Percentiles rank a stretch among this genome's conserved stretches.
These are phyloP conservation scores for Chrysanthemum makinoi DNA, from an alignment of 129 eudicot genomes.

Conservation along the genomic window DNA sequence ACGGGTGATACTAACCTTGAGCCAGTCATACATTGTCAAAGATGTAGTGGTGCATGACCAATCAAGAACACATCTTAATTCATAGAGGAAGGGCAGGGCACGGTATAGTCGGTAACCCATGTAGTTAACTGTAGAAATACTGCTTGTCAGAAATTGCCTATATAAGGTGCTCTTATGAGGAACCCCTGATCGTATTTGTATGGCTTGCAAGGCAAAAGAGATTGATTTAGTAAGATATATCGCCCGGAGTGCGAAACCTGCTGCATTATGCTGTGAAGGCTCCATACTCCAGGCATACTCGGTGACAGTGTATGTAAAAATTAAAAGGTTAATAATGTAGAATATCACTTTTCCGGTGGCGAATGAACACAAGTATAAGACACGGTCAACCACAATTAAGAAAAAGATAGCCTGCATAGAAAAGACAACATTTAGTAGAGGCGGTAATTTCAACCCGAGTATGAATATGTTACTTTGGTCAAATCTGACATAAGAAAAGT, in stretches of 20 bases:
- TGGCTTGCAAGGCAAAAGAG: slow-evolving; percentile 88
- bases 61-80: slow-evolving; percentile 94
- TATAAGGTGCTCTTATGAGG: slow-evolving; percentile 92
- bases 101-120: slow-evolving; percentile 91
- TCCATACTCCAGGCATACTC: slow-evolving; percentile 93
- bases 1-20: slow-evolving; percentile 59
- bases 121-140: slow-evolving; percentile 72
- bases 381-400: slow-evolving; percentile 93
- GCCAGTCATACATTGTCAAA: slow-evolving; percentile 99
- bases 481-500: no score
- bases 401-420: slow-evolving; percentile 90
- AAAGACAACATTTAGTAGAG: no score
- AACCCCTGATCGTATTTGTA: slow-evolving; percentile 86
- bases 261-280: slow-evolving; percentile 59
- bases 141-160: slow-evolving; percentile 94
- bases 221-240: slow-evolving; percentile 83
- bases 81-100: slow-evolving; percentile 97
- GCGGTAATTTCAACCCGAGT: no score
- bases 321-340: slow-evolving; percentile 79
- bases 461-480: no score
- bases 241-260: slow-evolving; percentile 87
- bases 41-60: slow-evolving; percentile 99
- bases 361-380: slow-evolving; percentile 89
- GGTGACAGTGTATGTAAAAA: slow-evolving; percentile 77
- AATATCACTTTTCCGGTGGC: slow-evolving; percentile 88